phyloP scores from a whole-genome alignment of 495 filamentous ascomycete species.

The Penicillium egyptiacum region DNA sequence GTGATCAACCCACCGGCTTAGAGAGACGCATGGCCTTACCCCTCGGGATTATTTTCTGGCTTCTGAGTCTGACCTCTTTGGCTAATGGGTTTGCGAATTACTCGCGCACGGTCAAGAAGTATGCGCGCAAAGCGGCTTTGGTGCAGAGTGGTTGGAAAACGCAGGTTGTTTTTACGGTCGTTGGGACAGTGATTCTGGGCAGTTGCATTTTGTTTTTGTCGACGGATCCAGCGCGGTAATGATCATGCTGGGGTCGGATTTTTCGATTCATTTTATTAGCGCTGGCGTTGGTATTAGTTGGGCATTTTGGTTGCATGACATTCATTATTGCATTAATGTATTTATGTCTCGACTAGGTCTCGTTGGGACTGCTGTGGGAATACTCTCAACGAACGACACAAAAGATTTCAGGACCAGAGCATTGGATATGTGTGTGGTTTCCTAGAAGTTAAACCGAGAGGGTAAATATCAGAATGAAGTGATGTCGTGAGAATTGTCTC shows the following conservation, averaged over 20 bases:
- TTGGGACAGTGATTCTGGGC: constrained; percentile 77
- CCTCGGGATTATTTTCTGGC: constrained; percentile 86
- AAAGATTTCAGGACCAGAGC: background rate
- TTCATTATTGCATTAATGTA: background rate
- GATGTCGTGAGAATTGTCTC: background rate
- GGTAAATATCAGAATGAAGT: background rate
- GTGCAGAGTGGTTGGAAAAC: constrained; percentile 96
- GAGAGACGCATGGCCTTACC: constrained; percentile 79
- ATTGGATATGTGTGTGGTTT: background rate
- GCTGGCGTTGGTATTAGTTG: constrained; percentile 9
- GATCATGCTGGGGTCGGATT: background rate
- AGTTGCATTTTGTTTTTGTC: constrained; percentile 69
- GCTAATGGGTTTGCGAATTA: constrained; percentile 82
- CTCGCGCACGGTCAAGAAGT: constrained; percentile 81
- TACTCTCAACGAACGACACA: background rate
- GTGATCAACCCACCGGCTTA: constrained; percentile 61
- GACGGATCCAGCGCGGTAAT: constrained; percentile 43
- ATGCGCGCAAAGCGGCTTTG: constrained; percentile 71
- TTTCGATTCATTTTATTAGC: constrained; percentile 3
- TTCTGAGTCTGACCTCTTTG: constrained; percentile 72
- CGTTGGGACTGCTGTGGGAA: background rate
- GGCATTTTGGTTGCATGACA: background rate
- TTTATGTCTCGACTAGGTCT: background rate
- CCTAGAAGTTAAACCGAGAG: background rate
- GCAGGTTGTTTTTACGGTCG: constrained; percentile 71